These are phyloP conservation scores for Boletus edulis DNA, from an alignment of 768 basidiomycete species.

Conservation along the genomic window DNA sequence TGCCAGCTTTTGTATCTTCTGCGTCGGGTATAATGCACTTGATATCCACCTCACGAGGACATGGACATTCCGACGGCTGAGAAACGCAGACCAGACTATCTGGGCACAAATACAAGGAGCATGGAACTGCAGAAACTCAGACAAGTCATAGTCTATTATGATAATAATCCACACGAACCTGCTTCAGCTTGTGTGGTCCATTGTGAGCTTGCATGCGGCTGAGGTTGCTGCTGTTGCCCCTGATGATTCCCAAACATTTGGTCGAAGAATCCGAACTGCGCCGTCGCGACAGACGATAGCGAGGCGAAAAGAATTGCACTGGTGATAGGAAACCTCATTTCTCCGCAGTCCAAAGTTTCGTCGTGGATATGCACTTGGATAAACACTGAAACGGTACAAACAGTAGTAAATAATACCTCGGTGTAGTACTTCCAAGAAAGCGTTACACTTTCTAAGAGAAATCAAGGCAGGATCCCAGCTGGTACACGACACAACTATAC, in stretches of 20 bases:
- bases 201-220: conserved; percentile 46
- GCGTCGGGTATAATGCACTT: conserved; percentile 73
- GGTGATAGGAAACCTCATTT: conserved; percentile 14
- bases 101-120: conserved; percentile 75
- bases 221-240: conserved; percentile 45
- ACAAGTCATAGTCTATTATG: neutral
- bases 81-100: conserved; percentile 64
- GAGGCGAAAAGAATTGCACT: conserved; percentile 16
- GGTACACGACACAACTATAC: neutral
- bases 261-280: conserved; percentile 81
- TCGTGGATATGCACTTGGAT: neutral
- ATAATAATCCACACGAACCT: conserved; percentile 39
- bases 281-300: conserved; percentile 38
- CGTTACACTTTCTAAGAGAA: too few relatives aligned
- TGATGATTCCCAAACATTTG: conserved; percentile 66
- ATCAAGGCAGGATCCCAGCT: neutral
- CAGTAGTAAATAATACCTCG: neutral
- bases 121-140: conserved; percentile 51
- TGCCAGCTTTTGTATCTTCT: conserved; percentile 47
- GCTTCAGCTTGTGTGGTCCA: conserved; percentile 66
- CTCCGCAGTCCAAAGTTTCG: neutral
- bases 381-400: neutral
- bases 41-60: conserved; percentile 72
- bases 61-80: conserved; percentile 64
- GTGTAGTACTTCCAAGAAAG: too few relatives aligned